Percentiles rank a stretch among this genome's conserved stretches.
phyloP scores from a whole-genome alignment of 2,329 filamentous ascomycete species.

The Pestalotiopsis sp. region DNA sequence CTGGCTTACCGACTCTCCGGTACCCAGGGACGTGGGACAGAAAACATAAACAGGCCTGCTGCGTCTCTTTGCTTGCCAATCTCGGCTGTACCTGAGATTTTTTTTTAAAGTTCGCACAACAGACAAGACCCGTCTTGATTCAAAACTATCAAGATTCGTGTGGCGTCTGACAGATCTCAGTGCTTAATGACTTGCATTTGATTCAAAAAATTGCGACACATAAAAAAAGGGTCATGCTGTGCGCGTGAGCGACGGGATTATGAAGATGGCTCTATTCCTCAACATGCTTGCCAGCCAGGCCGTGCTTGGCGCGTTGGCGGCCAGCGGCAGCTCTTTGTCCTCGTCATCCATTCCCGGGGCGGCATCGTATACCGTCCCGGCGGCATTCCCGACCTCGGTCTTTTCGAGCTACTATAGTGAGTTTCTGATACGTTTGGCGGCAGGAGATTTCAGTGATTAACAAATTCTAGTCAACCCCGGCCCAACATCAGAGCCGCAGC shows the following conservation, averaged over 20 bases:
- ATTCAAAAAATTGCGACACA: not conserved
- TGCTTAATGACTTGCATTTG: not conserved
- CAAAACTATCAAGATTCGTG: not conserved
- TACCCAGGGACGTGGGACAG: not conserved
- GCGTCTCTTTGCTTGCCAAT: not conserved
- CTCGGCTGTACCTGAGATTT: not conserved
- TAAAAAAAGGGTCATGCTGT: not conserved
- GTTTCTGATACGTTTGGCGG: not conserved
- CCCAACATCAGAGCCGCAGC: constrained; percentile 35
- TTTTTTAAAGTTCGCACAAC: not conserved
- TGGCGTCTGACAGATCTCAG: not conserved
- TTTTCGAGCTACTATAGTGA: constrained; percentile 53
- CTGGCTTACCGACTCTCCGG: not conserved
- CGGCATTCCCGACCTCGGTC: constrained; percentile 52
- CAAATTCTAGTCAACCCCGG: constrained; percentile 26
- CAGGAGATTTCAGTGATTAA: not conserved
- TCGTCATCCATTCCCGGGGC: constrained; percentile 31
- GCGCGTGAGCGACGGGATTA: not conserved
- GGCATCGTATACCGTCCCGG: constrained; percentile 42
- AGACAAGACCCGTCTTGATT: not conserved
- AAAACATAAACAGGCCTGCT: not conserved
- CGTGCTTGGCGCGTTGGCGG: constrained; percentile 8
- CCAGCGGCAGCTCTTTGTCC: not conserved
- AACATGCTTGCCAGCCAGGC: not conserved
- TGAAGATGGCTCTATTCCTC: not conserved